phyloP scores from a whole-genome alignment of 148 eudicot genomes.

The Amaranthus hypochondriacus region DNA sequence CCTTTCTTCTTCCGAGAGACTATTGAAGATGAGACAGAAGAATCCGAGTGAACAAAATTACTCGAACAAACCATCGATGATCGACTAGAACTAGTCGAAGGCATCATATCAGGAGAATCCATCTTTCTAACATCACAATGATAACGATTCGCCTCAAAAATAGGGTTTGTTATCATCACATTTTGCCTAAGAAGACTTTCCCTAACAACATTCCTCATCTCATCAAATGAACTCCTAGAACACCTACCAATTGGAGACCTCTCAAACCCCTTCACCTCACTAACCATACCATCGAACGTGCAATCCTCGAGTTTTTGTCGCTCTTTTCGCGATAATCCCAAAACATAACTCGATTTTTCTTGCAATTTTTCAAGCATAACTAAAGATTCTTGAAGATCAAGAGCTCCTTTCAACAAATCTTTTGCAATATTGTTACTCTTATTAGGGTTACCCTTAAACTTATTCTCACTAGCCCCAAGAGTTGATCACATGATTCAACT shows the following conservation, averaged over 20 bases:
- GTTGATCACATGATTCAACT: constrained; percentile 48
- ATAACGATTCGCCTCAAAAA: constrained; percentile 16
- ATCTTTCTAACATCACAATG: constrained; percentile 30
- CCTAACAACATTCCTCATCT: constrained; percentile 57
- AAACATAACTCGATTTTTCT: constrained; percentile 41
- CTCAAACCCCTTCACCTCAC: constrained; percentile 20
- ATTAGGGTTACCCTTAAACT: constrained; percentile 12
- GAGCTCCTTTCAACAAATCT: constrained; percentile 71
- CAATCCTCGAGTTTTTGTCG: constrained; percentile 33
- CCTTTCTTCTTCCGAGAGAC: constrained; percentile 36
- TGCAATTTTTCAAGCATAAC: constrained; percentile 57
- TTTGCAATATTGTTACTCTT: constrained; percentile 38
- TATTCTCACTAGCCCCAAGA: constrained; percentile 43
- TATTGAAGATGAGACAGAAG: constrained; percentile 36
- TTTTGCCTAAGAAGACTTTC: constrained; percentile 66
- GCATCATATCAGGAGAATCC: constrained; percentile 30
- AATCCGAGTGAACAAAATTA: constrained; percentile 43
- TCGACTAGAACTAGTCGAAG: constrained; percentile 70
- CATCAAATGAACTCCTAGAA: constrained; percentile 51
- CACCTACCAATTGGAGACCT: constrained; percentile 1
- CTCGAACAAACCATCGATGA: constrained; percentile 43
- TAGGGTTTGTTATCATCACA: constrained; percentile 41
- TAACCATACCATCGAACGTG: constrained; percentile 21
- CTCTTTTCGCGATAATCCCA: constrained; percentile 37
- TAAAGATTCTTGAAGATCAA: constrained; percentile 72